Conservation (phyloP, 805 yeast genomes). For the Ogataea pilisensis region DNA sequence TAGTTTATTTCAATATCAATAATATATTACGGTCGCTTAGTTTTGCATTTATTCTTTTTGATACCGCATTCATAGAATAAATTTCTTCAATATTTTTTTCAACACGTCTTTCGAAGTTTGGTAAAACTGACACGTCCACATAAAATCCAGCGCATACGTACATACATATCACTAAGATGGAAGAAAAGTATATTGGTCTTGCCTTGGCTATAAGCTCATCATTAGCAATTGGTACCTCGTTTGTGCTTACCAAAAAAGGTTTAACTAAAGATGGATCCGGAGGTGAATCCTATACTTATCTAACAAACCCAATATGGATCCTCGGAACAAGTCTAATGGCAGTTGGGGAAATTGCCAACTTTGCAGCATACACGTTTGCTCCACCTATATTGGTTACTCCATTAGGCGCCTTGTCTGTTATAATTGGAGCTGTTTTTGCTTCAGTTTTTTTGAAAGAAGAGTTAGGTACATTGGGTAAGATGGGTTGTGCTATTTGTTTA, state of each 20-base stretch:
- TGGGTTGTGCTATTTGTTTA: constrained; percentile 90
- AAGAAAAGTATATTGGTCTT: constrained; percentile 85
- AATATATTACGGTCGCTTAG: too few species aligned
- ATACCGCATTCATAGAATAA: too few species aligned
- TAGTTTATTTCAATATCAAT: too few species aligned
- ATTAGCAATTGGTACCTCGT: constrained; percentile 85
- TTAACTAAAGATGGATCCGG: constrained; percentile 60
- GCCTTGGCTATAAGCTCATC: constrained; percentile 85
- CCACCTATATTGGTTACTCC: constrained; percentile 93
- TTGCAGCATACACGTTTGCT: constrained; percentile 93
- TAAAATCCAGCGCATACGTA: too few species aligned
- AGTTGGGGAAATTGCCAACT: constrained; percentile 84
- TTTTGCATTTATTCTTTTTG: too few species aligned
- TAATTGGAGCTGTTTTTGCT: constrained; percentile 88
- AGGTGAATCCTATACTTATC: constrained; percentile 73
- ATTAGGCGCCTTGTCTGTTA: constrained; percentile 83
- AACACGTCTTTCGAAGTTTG: too few species aligned
- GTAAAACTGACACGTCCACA: too few species aligned
- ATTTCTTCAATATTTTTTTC: too few species aligned
- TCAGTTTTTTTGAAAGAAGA: constrained; percentile 82
- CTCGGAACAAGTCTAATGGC: constrained; percentile 91
- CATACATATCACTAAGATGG: constrained; percentile 33
- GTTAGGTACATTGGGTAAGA: constrained; percentile 78
- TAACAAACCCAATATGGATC: constrained; percentile 90
- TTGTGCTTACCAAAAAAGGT: constrained; percentile 86